Evolutionary conservation across 306 rosid species (phyloP), one percentile per base, ranked within the genome.

Genomic region (Cucumis cinereus): DNA sequence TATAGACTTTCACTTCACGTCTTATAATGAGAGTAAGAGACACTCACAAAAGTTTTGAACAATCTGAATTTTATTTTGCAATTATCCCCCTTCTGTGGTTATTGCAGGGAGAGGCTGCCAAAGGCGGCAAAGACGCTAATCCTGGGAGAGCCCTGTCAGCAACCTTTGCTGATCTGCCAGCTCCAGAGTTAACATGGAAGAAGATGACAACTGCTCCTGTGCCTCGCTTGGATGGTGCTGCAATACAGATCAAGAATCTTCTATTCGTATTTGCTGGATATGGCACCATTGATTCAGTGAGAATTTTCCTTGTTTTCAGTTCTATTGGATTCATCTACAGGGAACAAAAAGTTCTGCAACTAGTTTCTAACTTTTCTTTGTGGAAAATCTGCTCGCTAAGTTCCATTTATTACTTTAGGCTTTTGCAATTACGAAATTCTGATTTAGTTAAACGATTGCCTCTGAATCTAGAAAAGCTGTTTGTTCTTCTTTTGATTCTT

Each of bases 241-340:
- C 98, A 36, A 72, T 91, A 58, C 97, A 91, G 86, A 91, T 93
- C 57, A 76, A 78, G 14, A 56, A 91, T 72, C 78, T 88, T 69
- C 79, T 93, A 10, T 93, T 84, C 2, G 96, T 93, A 12, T 89
- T 93, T 81, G 86, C 89, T n/a, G 97, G 98, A 78, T 93, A 91
- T 71, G 93, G 89, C 47, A 23, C 88, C 26, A 85, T 93, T 80
- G 89, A 89, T 77, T 77, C 81, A 63, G 98, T 93, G 78, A 89
- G 94, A 67, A 69, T 83, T 52, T 49, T 3, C 61, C 43, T 28
- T 9, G 17, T 24, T 73, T 49, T 28, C 36, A 10, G 24, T 24
- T 47, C 15, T 72, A 26, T 17, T 70, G 40, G 17, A 23, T 47
- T 47, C 26, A 14, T 64, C 2, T 38, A 19, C 49, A 64, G 71